Base-by-base conservation (phyloP, 805 yeast species). In the Zygosaccharomyces gambellarensis region DNA sequence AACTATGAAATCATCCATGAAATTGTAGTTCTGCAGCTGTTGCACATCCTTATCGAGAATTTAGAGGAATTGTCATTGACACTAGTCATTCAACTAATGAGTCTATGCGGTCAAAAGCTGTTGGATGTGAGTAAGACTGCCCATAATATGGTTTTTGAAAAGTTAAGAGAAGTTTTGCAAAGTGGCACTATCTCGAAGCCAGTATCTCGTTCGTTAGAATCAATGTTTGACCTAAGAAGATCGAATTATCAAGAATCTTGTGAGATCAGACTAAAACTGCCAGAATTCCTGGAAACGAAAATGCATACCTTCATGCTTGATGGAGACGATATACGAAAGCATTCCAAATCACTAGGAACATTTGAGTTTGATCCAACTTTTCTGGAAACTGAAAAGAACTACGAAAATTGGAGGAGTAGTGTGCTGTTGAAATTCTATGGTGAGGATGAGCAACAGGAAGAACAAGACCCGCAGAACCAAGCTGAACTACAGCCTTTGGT, bases 1-100 rank as follows among this genome's bases (percentile, higher is more conserved):
- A 83, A 83, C 56, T 83, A 79, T 55, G 78, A 74, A 45, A 85
- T 89, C 1, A 67, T 76, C 10, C 80, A 81, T 53, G 83, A 78
- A 47, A 69, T 77, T 19, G 56, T 83, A 3, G 66, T 72, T 0
- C 66, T 82, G n/a, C 83, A 85, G 58, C 63, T 84, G 1, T 47
- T 80, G 14, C 73, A 75, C 43, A 52, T 80, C 19, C 57, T 84
- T 25, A 57, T 81, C 47, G 64, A 69, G 31, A 70, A 73, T 27
- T 75, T 79, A 1, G 77, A 83, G 0, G 81, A 75, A 46, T 36
- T 45, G 27, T 75, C 83, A 1, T 72, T 87, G 2, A 81, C 77
- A 40, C 64, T 87, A 7, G 73, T 82, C 0, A 71, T 79, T 9
- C 70, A 64, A 1, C 61, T 87, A 3, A 54, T 88, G 48, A 68